Percentiles rank a stretch among this genome's conserved stretches.
phyloP scores from a whole-genome alignment of 1,284 basidiomycete species.

The Puccinia hordei region DNA sequence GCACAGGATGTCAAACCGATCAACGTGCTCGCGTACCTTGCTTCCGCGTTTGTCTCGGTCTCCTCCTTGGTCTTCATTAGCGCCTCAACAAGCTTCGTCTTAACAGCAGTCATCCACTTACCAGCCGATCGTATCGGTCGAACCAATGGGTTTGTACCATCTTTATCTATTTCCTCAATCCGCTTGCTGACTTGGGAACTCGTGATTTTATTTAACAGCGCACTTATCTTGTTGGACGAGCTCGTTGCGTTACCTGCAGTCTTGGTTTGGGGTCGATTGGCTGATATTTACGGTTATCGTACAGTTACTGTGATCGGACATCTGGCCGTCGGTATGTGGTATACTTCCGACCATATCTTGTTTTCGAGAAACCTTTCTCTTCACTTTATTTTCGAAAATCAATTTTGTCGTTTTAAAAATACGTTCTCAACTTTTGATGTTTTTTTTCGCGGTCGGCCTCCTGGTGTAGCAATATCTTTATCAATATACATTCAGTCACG shows the following conservation, averaged over 20 bases:
- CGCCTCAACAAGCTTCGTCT: constrained; percentile 27
- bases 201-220: background rate
- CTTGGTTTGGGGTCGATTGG: constrained; percentile 22
- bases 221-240: constrained; percentile 25
- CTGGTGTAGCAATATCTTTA: background rate
- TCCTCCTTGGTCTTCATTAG: constrained; percentile 25
- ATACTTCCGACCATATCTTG: no score
- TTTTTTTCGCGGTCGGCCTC: no score
- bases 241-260: constrained; percentile 20
- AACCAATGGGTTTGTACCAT: constrained; percentile 8
- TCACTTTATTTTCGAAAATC: no score
- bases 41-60: constrained; percentile 12
- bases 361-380: no score
- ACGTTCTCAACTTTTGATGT: background rate
- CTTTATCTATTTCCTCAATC: background rate
- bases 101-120: constrained; percentile 9
- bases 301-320: constrained; percentile 8
- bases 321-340: constrained; percentile 5
- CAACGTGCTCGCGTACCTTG: constrained; percentile 13
- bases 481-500: constrained; percentile 19
- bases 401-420: no score
- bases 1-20: constrained; percentile 7
- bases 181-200: background rate
- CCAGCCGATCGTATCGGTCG: constrained; percentile 1
- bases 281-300: constrained; percentile 20